phyloP scores from a whole-genome alignment of 2,329 filamentous ascomycete species.

The Aspergillus novoparasiticus region DNA sequence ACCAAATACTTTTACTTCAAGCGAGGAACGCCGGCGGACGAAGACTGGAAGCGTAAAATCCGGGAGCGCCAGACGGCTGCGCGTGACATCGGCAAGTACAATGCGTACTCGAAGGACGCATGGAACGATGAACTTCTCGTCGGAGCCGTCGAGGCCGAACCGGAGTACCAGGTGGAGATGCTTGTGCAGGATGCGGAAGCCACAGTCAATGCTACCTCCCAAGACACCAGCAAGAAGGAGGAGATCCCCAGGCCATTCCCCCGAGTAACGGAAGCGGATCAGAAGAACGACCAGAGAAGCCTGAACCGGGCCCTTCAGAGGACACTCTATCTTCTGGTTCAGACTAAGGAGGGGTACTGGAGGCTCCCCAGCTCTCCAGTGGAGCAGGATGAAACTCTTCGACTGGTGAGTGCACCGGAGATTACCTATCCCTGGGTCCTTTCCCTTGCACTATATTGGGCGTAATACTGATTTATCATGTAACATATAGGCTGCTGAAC shows the following conservation, averaged over 20 bases:
- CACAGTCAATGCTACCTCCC: constrained; percentile 41
- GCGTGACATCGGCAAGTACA: constrained; percentile 83
- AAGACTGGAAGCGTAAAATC: constrained; percentile 89
- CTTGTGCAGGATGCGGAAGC: constrained; percentile 74
- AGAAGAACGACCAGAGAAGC: constrained; percentile 71
- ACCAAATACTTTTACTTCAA: constrained; percentile 94
- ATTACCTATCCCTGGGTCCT: background rate
- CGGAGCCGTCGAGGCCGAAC: constrained; percentile 67
- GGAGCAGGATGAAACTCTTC: constrained; percentile 71
- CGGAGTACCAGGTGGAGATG: constrained; percentile 66
- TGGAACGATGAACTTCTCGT: constrained; percentile 93
- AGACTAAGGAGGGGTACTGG: constrained; percentile 71
- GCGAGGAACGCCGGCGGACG: constrained; percentile 76
- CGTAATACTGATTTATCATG: constrained; percentile 6
- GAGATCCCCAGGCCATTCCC: constrained; percentile 70
- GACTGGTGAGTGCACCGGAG: constrained; percentile 65
- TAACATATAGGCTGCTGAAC: constrained; percentile 72
- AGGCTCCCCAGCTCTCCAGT: constrained; percentile 76
- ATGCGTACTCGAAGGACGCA: constrained; percentile 69
- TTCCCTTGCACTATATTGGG: background rate
- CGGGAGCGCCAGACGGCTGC: constrained; percentile 74
- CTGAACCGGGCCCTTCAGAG: constrained; percentile 77
- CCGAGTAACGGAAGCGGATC: constrained; percentile 77
- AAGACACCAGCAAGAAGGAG: constrained; percentile 56
- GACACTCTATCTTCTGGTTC: constrained; percentile 86